These are phyloP conservation scores for Talaromyces sp. DNA, from an alignment of 2,329 filamentous ascomycete genomes.

Conservation along the genomic window DNA sequence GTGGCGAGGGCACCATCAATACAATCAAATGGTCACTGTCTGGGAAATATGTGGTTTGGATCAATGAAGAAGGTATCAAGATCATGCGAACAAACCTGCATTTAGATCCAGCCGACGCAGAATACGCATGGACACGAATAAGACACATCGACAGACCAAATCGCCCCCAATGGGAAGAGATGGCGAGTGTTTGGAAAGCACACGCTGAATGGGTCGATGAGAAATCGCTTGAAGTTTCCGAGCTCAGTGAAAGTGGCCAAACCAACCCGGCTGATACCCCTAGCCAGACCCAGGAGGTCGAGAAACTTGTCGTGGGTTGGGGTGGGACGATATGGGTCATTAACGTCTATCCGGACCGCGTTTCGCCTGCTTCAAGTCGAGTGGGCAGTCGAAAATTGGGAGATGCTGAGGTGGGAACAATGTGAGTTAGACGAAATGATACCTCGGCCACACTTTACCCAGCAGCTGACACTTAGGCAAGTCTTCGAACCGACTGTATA, in stretches of 20 bases:
- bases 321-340: slow-evolving; percentile 95
- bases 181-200: slow-evolving; percentile 94
- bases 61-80: slow-evolving; percentile 95
- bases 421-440: slow-evolving; percentile 54
- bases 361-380: slow-evolving; percentile 10
- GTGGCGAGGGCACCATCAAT: slow-evolving; percentile 85
- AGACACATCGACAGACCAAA: slow-evolving; percentile 87
- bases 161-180: slow-evolving; percentile 85
- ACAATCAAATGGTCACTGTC: slow-evolving; percentile 93
- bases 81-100: slow-evolving; percentile 90
- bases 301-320: slow-evolving; percentile 90
- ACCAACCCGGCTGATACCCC: slow-evolving; percentile 39
- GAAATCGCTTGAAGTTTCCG: slow-evolving; percentile 68
- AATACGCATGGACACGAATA: slow-evolving; percentile 90
- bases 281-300: slow-evolving; percentile 45
- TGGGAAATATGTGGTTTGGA: slow-evolving; percentile 88
- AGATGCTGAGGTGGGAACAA: slow-evolving; percentile 84
- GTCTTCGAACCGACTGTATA: slow-evolving; percentile 92
- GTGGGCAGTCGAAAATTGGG: slow-evolving; percentile 62
- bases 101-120: slow-evolving; percentile 68
- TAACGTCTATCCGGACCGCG: slow-evolving; percentile 75
- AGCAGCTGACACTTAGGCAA: slow-evolving; percentile 35
- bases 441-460: neutral
- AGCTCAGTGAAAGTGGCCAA: slow-evolving; percentile 39
- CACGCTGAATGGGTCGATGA: slow-evolving; percentile 92